phyloP scores from a whole-genome alignment of 208 protist species.

The Trypanosoma boissoni region DNA sequence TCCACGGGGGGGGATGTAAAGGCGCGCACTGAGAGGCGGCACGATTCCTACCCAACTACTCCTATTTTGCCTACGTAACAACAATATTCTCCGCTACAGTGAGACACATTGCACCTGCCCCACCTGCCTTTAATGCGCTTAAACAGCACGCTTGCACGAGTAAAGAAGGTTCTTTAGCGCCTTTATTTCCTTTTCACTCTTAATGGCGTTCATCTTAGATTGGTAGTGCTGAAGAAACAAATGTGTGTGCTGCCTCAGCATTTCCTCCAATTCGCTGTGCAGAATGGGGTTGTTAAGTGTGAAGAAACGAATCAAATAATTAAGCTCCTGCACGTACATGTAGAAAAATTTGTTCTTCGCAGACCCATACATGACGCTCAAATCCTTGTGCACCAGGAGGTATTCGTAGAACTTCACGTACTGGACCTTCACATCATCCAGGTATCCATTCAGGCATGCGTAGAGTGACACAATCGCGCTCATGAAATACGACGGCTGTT shows the following conservation, averaged over 20 bases:
- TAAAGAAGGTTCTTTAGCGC: conserved; percentile 88
- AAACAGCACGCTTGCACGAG: conserved; percentile 87
- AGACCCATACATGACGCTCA: conserved; percentile 79
- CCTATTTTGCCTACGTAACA: background rate
- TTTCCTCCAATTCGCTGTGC: conserved; percentile 72
- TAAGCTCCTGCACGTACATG: conserved; percentile 81
- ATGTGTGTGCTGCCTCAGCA: conserved; percentile 83
- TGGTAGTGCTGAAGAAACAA: conserved; percentile 86
- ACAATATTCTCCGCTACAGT: conserved; percentile 2
- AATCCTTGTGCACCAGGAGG: conserved; percentile 82
- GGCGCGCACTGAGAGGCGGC: background rate
- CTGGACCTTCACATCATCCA: conserved; percentile 84
- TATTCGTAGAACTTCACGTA: conserved; percentile 91
- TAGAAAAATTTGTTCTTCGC: conserved; percentile 90
- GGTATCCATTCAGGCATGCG: conserved; percentile 78
- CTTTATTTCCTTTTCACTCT: conserved; percentile 85
- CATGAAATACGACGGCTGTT: conserved; percentile 83
- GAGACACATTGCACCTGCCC: background rate
- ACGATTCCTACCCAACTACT: background rate
- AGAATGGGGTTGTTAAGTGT: conserved; percentile 76
- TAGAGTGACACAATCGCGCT: conserved; percentile 79
- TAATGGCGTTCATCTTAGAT: conserved; percentile 87
- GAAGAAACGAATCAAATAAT: conserved; percentile 82
- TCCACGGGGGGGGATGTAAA: background rate
- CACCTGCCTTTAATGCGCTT: conserved; percentile 17